A percentile compares a stretch with the other conserved stretches of the same genome.
Conservation (phyloP, 495 filamentous ascomycete species). For the Barbatosphaeria neglecta region DNA sequence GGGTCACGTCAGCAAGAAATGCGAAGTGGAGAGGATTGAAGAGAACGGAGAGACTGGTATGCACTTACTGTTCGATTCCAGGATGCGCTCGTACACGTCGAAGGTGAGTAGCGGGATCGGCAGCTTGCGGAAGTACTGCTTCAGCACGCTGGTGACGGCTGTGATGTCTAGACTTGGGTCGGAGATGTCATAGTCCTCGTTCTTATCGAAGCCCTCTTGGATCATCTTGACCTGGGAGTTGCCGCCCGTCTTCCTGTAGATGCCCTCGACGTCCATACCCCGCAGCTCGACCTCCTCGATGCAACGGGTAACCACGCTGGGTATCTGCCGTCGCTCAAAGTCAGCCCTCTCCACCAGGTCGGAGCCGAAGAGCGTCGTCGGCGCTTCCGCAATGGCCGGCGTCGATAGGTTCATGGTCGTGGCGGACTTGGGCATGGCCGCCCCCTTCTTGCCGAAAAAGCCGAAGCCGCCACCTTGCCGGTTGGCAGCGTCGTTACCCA, state of each 20-base stretch:
- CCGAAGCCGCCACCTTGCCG: constrained; percentile 55
- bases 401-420: constrained; percentile 41
- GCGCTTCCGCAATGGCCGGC: constrained; percentile 41
- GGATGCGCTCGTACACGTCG: constrained; percentile 79
- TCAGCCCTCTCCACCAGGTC: constrained; percentile 80
- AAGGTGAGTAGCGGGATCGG: constrained; percentile 86
- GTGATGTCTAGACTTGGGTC: constrained; percentile 92
- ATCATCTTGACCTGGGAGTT: constrained; percentile 76
- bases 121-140: constrained; percentile 95
- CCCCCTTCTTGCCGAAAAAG: constrained; percentile 53
- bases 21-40: too few relatives aligned
- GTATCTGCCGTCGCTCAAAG: constrained; percentile 80
- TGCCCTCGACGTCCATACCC: constrained; percentile 96
- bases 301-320: constrained; percentile 81
- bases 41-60: not conserved
- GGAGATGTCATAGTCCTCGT: constrained; percentile 76
- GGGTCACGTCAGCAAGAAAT: not conserved
- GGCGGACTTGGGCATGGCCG: constrained; percentile 34
- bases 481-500: constrained; percentile 21
- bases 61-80: constrained; percentile 60
- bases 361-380: constrained; percentile 71
- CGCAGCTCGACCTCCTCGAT: constrained; percentile 95
- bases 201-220: constrained; percentile 80
- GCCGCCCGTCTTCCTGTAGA: constrained; percentile 95
- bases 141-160: constrained; percentile 87